Evolutionary conservation across 192 early-diverging fungal genomes (phyloP), one percentile per base, ranked within the genome.

Genomic region (Coemansia sp.): DNA sequence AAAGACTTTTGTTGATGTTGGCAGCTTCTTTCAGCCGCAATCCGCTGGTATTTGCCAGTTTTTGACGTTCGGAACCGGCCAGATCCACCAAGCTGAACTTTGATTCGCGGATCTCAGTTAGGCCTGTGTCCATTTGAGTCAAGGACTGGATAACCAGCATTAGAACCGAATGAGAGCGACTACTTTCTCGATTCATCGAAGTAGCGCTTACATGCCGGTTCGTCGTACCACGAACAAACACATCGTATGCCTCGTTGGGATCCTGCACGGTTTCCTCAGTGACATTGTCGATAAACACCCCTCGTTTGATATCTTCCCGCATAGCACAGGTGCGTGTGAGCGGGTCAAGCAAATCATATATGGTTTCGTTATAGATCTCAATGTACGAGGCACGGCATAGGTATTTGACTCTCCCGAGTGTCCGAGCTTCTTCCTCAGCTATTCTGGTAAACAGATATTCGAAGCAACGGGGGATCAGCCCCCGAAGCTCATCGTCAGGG

Each of bases 331-430:
- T 72, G 18, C 73, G 66, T 33, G 80, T 72, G 6, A 77, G 63
- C 74, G 86, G 78, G 57, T 89, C 91, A 18, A 96, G 79, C 39
- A 96, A 69, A 59, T 96, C 94, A 45, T 85, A 85, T 50, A 96
- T 91, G 47, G 86, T 85, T 69, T 96, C 94, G 64, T 96, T 94
- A 81, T 96, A 96, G 63, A 94, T 94, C 54, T 96, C 92, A 47
- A 96, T 86, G 57, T 93, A 94, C 0, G 92, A 93, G 6, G 90
- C 93, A 37, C 86, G 82, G 66, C 92, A 94, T 38, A 86, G 75
- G 80, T 82, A 91, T 72, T 79, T 84, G 70, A 82, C 73, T 15
- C 62, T 82, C 9, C 66, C 78, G 35, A 61, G 55, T 37, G 64
- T 70, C 43, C 81, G 59, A 0, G 52, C 66, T 46, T 84, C 79